phyloP scores from a whole-genome alignment of 768 basidiomycete genomes.

The Leucosporidium creatinivorum region DNA sequence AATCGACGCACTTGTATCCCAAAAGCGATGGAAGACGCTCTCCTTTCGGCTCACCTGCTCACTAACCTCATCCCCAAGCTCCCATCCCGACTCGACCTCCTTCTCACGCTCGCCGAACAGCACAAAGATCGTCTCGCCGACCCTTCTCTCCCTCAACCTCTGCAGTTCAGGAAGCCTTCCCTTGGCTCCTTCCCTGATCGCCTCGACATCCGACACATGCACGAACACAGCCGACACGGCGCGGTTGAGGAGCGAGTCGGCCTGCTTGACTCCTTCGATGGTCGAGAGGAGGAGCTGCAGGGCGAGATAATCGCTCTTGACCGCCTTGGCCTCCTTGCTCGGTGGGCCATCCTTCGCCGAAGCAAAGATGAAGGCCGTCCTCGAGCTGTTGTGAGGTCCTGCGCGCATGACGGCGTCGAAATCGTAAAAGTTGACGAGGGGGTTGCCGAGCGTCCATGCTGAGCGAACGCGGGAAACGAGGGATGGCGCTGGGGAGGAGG shows the following conservation, averaged over 20 bases:
- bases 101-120: no score
- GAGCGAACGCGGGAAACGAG: no score
- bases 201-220: neutral
- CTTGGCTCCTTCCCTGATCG: neutral
- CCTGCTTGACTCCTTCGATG: constrained; percentile 15
- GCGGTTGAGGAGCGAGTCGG: neutral
- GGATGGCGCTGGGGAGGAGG: no score
- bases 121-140: no score
- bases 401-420: constrained; percentile 10
- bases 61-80: no score
- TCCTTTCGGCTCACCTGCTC: no score
- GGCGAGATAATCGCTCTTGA: constrained; percentile 9
- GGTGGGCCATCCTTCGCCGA: neutral
- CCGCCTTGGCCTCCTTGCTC: neutral
- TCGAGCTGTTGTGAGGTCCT: neutral
- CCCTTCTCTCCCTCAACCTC: no score
- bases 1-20: no score
- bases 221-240: constrained; percentile 21
- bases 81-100: no score
- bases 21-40: no score
- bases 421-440: neutral
- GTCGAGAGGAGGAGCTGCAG: constrained; percentile 16
- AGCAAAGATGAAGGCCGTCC: constrained; percentile 5
- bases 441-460: no score
- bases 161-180: neutral